Base-by-base conservation (phyloP, 371 early-diverging fungal species). In the Mucor velutinosus region DNA sequence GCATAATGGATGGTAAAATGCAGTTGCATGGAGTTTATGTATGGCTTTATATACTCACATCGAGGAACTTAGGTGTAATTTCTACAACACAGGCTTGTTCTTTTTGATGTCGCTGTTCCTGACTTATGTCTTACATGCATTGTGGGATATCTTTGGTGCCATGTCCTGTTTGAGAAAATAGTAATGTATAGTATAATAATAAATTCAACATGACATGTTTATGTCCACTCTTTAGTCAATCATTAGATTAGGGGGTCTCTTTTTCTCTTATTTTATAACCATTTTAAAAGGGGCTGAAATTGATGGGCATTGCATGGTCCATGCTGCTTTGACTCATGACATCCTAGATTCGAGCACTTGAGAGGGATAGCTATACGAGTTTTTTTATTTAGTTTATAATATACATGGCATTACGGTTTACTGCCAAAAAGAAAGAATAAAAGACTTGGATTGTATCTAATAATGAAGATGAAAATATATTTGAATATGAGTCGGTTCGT, bases 91-190 rank as follows among this genome's bases (percentile, higher is more conserved):
- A 5, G 79, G 79, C 15, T 43, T 69, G 21, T 76, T 76, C 29
- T 78, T 78, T 29, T 47, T 62, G 1, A 66, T 73, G 57, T 71
- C 70, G 4, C 35, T 78, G 12, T 78, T 78, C 45, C n/a, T 65
- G 4, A 67, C 73, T 0, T 74, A 73, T 35, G 62, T 64, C 5
- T 21, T 73, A 7, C 65, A 66, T 39, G 41, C 76, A 23, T 39
- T 71, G 12, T 76, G 78, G 78, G 72, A 76, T 19, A 45, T 77
- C 4, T 78, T 78, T 73, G 76, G 73, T 27, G 70, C 73, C 0
- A 56, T 75, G 61, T 30, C 65, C 30, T 70, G 67, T 19, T 41
- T 77, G 12, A 64, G 73, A 45, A 41, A 55, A 23, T 63, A 65
- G 15, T n/a, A 56, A 56, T 55, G 30, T 30, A 55, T 30, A 55